Conservation (phyloP, 495 filamentous ascomycete genomes). For the Lentithecium fluviatile region DNA sequence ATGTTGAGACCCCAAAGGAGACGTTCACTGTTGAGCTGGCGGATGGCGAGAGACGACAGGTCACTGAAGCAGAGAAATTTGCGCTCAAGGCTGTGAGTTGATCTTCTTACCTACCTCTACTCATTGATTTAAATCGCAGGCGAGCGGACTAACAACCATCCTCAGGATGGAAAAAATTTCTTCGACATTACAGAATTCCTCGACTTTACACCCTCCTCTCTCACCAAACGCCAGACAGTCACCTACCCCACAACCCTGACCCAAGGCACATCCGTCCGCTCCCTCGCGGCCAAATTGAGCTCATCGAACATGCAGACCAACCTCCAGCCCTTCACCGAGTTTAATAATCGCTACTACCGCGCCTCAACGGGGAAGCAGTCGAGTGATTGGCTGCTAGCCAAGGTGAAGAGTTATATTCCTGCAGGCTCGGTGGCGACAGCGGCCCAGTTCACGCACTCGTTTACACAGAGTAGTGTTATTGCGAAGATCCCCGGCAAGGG, state of each 20-base stretch:
- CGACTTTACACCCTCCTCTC: slow-evolving; percentile 51
- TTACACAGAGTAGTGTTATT: slow-evolving; percentile 12
- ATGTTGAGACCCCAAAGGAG: no score
- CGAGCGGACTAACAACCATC: no score
- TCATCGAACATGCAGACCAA: slow-evolving; percentile 67
- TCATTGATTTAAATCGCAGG: no score
- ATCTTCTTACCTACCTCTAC: no score
- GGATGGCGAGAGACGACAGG: no score
- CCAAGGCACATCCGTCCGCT: slow-evolving; percentile 61
- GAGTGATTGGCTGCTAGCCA: neutral
- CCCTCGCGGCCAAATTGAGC: slow-evolving; percentile 63
- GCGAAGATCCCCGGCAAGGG: slow-evolving; percentile 15
- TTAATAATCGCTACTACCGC: slow-evolving; percentile 11
- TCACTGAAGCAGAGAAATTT: no score
- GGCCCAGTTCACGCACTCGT: slow-evolving; percentile 5
- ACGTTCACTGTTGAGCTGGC: no score
- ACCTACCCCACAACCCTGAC: slow-evolving; percentile 66
- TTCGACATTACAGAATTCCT: slow-evolving; percentile 84
- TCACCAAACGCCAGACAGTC: slow-evolving; percentile 44
- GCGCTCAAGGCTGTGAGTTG: no score
- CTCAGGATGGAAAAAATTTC: slow-evolving; percentile 76
- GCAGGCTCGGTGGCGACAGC: neutral
- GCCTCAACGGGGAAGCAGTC: neutral
- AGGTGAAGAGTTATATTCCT: neutral
- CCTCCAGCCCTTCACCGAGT: slow-evolving; percentile 51